Conservation (phyloP, 176 grass and related monocot genomes). For the Neostapfia colusana region DNA sequence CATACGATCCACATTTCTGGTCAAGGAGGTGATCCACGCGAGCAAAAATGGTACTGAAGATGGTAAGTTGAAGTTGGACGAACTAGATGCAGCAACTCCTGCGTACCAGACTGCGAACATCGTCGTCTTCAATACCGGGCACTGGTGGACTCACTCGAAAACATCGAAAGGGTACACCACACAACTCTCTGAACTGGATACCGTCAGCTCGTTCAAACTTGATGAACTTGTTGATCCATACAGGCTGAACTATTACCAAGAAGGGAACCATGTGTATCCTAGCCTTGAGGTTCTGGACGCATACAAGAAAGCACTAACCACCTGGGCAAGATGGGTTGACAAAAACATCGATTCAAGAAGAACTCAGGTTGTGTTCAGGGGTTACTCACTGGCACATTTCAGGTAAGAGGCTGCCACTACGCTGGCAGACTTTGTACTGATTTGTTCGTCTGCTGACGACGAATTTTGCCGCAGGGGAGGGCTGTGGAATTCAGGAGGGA, state of each 20-base stretch:
- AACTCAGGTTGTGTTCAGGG: slow-evolving; percentile 88
- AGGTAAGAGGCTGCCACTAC: slow-evolving; percentile 44
- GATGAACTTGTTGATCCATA: slow-evolving; percentile 18
- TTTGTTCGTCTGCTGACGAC: not conserved
- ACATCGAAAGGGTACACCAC: slow-evolving; percentile 66
- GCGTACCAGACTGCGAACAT: slow-evolving; percentile 71
- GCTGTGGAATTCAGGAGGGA: slow-evolving; percentile 84
- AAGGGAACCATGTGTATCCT: slow-evolving; percentile 65
- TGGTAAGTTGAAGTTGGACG: slow-evolving; percentile 66
- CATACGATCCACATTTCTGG: slow-evolving; percentile 81
- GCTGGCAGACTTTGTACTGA: not conserved
- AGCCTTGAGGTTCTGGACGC: slow-evolving; percentile 72
- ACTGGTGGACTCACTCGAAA: slow-evolving; percentile 95
- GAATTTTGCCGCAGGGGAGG: slow-evolving; percentile 61
- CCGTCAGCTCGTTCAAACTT: not conserved
- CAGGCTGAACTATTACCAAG: slow-evolving; percentile 88
- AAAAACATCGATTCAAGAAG: slow-evolving; percentile 61
- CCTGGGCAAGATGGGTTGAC: slow-evolving; percentile 88
- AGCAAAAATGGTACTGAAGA: slow-evolving; percentile 38
- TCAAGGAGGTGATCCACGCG: slow-evolving; percentile 49
- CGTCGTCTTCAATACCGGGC: slow-evolving; percentile 86
- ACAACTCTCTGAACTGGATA: slow-evolving; percentile 18
- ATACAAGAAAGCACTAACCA: slow-evolving; percentile 68
- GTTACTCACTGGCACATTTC: slow-evolving; percentile 81
- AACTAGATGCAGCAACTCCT: slow-evolving; percentile 59